phyloP scores from a whole-genome alignment of 2,329 filamentous ascomycete genomes.

The Hymenoscyphus linearis region DNA sequence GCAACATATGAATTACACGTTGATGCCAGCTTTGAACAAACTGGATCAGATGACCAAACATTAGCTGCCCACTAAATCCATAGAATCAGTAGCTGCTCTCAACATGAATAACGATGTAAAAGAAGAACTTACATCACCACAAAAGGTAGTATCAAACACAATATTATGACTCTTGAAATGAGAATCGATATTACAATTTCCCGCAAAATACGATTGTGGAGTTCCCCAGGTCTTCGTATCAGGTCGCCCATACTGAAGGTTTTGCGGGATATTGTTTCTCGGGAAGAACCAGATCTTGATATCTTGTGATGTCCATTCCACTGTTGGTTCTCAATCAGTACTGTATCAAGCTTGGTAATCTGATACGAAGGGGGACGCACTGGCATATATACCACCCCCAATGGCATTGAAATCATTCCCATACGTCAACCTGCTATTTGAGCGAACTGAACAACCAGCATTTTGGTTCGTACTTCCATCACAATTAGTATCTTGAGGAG shows the following conservation, averaged over 20 bases:
- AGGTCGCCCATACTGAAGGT: conserved; percentile 53
- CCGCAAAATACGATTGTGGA: conserved; percentile 59
- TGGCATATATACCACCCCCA: conserved; percentile 55
- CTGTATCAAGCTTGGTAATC: not conserved
- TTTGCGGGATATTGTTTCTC: conserved; percentile 54
- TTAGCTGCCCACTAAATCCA: conserved; percentile 8
- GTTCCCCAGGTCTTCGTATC: conserved; percentile 61
- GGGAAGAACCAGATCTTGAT: conserved; percentile 76
- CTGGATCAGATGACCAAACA: conserved; percentile 8
- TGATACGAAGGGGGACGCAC: conserved; percentile 35
- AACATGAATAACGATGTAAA: not conserved
- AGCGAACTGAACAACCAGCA: conserved; percentile 39
- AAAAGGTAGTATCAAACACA: conserved; percentile 70
- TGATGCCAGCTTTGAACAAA: not conserved
- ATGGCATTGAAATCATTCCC: conserved; percentile 61
- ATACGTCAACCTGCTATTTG: conserved; percentile 43
- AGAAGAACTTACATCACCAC: conserved; percentile 46
- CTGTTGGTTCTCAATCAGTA: not conserved
- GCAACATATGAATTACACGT: conserved; percentile 14
- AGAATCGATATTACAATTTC: conserved; percentile 56
- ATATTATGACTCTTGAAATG: conserved; percentile 66
- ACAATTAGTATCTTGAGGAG: conserved; percentile 10
- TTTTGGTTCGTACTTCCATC: conserved; percentile 24
- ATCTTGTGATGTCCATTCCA: conserved; percentile 44
- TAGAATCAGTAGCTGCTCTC: not conserved